A percentile compares a stretch with the other conserved stretches of the same genome.
Evolutionary conservation across 345 rosid genomes (phyloP).

Genomic region (Odontarrhena argentea): DNA sequence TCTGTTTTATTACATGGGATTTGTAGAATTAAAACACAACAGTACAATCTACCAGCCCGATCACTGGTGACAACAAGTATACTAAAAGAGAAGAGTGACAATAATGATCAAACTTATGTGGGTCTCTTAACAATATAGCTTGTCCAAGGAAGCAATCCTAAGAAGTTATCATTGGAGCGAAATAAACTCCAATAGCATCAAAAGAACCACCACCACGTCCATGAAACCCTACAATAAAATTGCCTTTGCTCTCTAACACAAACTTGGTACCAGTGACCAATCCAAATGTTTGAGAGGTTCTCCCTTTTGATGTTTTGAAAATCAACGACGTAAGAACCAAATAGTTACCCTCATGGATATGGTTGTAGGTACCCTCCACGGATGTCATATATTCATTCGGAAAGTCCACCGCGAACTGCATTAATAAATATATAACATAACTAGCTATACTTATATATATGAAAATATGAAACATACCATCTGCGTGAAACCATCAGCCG

Average conservation of each 20-base stretch:
- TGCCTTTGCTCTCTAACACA: not conserved
- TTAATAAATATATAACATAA: not conserved
- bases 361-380: constrained; percentile 23
- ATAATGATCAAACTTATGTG: too few species aligned
- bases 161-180: not conserved
- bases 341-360: constrained; percentile 4
- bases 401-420: constrained; percentile 27
- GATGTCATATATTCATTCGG: constrained; percentile 29
- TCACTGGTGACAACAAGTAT: too few species aligned
- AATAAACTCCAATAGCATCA: constrained; percentile 28
- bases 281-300: constrained; percentile 21
- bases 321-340: constrained; percentile 14
- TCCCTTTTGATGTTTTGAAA: constrained; percentile 24
- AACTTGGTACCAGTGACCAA: constrained; percentile 4
- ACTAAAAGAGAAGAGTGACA: too few species aligned
- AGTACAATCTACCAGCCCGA: constrained; percentile 27
- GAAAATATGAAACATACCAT: constrained; percentile 2
- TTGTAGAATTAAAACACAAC: too few species aligned
- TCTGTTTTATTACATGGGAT: too few species aligned
- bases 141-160: not conserved
- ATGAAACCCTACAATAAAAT: constrained; percentile 19
- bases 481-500: constrained; percentile 17
- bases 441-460: too few species aligned
- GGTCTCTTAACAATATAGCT: too few species aligned
- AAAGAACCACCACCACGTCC: constrained; percentile 19